These are phyloP conservation scores for Aureobasidium sp. DNA, from an alignment of 2,329 filamentous ascomycete species.

Conservation along the genomic window DNA sequence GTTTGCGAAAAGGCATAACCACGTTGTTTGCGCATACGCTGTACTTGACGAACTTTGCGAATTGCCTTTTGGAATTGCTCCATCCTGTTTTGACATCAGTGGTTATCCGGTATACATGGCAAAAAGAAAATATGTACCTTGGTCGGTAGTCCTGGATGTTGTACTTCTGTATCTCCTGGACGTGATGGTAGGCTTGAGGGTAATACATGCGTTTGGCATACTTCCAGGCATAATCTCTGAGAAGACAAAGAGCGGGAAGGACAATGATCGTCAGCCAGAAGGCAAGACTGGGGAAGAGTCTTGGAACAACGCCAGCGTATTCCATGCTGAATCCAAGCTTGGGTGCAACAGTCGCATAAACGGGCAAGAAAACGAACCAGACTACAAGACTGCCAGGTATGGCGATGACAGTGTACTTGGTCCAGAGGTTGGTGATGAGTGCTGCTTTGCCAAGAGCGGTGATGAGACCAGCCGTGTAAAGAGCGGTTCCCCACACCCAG, in stretches of 20 bases:
- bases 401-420: constrained; percentile 91
- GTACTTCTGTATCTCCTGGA: constrained; percentile 99
- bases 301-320: constrained; percentile 74
- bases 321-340: constrained; percentile 73
- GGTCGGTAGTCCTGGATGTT: constrained; percentile 98
- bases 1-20: constrained; percentile 98
- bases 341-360: constrained; percentile 79
- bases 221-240: constrained; percentile 92
- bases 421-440: constrained; percentile 95
- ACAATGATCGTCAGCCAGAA: constrained; percentile 87
- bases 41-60: constrained; percentile 93
- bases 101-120: background rate
- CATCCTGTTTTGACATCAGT: constrained; percentile 53
- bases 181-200: constrained; percentile 92
- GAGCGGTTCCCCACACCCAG: constrained; percentile 95
- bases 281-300: constrained; percentile 68
- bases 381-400: constrained; percentile 89
- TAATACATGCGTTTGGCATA: constrained; percentile 96
- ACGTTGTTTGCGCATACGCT: constrained; percentile 98
- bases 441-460: constrained; percentile 93
- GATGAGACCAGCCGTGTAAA: constrained; percentile 87
- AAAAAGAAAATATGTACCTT: constrained; percentile 49
- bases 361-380: constrained; percentile 83
- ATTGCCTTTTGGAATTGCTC: constrained; percentile 99
- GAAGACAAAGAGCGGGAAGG: constrained; percentile 69